Evolutionary conservation across 176 grass and related monocot genomes (phyloP).

Genomic region (Calamus simplicifolius): DNA sequence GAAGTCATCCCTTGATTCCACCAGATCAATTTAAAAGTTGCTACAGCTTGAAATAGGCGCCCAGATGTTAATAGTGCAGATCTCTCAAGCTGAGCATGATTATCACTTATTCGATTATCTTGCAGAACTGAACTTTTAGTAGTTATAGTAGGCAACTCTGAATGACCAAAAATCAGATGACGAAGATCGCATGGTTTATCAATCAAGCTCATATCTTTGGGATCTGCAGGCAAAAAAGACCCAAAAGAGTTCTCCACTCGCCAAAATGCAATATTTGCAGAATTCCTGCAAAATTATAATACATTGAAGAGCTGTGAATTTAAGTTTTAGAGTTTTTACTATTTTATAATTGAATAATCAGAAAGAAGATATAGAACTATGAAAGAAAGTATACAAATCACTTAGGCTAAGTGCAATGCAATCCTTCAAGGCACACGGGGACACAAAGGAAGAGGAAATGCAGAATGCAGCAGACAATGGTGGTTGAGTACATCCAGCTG

Average conservation of each 20-base stretch:
- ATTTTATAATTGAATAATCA: too few relatives aligned
- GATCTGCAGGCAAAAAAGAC: slow-evolving; percentile 71
- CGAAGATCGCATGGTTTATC: slow-evolving; percentile 75
- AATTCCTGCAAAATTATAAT: slow-evolving; percentile 34
- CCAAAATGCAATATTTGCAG: slow-evolving; percentile 66
- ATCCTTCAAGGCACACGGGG: slow-evolving; percentile 60
- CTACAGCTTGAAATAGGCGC: slow-evolving; percentile 65
- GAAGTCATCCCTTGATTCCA: slow-evolving; percentile 61
- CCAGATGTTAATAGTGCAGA: slow-evolving; percentile 45
- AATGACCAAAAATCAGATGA: slow-evolving; percentile 63
- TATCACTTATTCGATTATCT: slow-evolving; percentile 21
- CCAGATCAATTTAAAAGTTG: slow-evolving; percentile 87
- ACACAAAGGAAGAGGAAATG: slow-evolving; percentile 68
- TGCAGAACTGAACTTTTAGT: slow-evolving; percentile 25
- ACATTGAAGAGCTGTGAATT: background rate
- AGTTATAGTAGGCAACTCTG: slow-evolving; percentile 29
- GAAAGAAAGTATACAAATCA: slow-evolving; percentile 20
- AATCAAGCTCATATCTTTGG: slow-evolving; percentile 36
- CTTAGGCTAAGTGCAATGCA: slow-evolving; percentile 61
- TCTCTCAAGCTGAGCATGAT: slow-evolving; percentile 43
- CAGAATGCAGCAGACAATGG: slow-evolving; percentile 76
- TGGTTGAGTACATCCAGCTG: slow-evolving; percentile 66
- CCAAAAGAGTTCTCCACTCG: slow-evolving; percentile 84
- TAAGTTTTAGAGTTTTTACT: too few relatives aligned
- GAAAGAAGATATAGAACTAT: slow-evolving; percentile 12